Evolutionary conservation across 2,329 filamentous ascomycete species (phyloP).

Genomic region (Gremmenia infestans): DNA sequence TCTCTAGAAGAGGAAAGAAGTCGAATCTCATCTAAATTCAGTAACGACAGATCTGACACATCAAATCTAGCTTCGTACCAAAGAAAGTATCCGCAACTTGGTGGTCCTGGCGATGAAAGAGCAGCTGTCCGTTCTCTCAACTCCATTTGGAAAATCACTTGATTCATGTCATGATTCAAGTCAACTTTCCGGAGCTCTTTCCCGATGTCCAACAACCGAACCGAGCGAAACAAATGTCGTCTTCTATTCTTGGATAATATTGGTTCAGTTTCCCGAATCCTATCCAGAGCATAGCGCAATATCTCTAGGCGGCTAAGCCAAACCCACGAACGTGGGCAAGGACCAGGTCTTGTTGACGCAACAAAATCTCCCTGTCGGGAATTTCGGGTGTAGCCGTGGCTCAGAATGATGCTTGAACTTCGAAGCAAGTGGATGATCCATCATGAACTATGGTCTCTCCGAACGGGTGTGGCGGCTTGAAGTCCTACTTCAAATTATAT

Average conservation of each 20-base stretch:
- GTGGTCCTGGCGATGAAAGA: too few species aligned
- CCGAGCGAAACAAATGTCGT: background rate
- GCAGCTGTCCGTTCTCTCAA: too few species aligned
- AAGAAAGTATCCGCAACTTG: too few species aligned
- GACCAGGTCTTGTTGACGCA: background rate
- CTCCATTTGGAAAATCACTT: too few species aligned
- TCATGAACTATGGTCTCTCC: background rate
- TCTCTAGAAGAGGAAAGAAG: too few species aligned
- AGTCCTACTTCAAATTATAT: background rate
- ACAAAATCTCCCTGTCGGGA: background rate
- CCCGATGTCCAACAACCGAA: background rate
- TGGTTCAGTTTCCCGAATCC: background rate
- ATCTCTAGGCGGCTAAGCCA: background rate
- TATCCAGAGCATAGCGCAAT: background rate
- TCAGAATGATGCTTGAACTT: background rate
- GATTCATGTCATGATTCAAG: too few species aligned
- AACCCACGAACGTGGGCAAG: background rate
- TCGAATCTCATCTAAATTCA: too few species aligned
- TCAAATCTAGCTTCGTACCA: too few species aligned
- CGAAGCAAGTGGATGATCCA: background rate
- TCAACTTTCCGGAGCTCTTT: too few species aligned
- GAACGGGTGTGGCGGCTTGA: background rate
- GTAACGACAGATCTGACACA: too few species aligned
- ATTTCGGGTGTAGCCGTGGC: background rate
- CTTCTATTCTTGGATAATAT: background rate